Evolutionary conservation across 139 green algal genomes (phyloP).

Genomic region (Chlamydomonas sphaeroides): DNA sequence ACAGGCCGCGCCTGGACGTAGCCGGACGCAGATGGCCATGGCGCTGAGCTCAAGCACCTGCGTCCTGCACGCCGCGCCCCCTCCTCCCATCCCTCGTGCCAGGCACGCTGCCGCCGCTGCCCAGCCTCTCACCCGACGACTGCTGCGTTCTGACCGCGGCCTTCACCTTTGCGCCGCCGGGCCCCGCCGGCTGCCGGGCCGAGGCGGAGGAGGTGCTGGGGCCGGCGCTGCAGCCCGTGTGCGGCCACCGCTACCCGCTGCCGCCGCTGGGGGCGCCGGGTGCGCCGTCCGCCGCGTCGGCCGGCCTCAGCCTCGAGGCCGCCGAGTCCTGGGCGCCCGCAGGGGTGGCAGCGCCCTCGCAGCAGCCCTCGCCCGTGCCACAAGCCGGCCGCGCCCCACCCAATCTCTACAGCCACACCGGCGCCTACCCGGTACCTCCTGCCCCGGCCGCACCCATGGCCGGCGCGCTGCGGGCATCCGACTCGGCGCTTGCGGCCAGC

Average conservation of each 20-base stretch:
- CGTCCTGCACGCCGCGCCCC: not conserved
- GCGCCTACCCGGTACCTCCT: not conserved
- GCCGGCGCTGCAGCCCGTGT: conserved; percentile 25
- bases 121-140: conserved; percentile 3
- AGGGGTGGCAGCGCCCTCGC: too few relatives aligned
- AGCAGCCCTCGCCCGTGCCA: too few relatives aligned
- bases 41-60: not conserved
- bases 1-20: too few relatives aligned
- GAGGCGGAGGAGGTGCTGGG: conserved; percentile 25
- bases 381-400: not conserved
- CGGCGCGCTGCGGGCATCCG: not conserved
- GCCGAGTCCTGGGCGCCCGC: too few relatives aligned
- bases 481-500: not conserved
- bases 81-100: not conserved
- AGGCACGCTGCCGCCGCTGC: not conserved
- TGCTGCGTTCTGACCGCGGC: conserved; percentile 18
- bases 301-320: too few relatives aligned
- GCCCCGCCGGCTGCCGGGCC: not conserved
- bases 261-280: not conserved
- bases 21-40: too few relatives aligned
- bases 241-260: conserved; percentile 18
- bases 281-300: too few relatives aligned
- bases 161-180: not conserved
- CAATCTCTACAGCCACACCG: conserved; percentile 31
- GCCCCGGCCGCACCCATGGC: too few relatives aligned